Base-by-base conservation (phyloP, 768 basidiomycete species). In the Cystofilobasidium bisporidii region DNA sequence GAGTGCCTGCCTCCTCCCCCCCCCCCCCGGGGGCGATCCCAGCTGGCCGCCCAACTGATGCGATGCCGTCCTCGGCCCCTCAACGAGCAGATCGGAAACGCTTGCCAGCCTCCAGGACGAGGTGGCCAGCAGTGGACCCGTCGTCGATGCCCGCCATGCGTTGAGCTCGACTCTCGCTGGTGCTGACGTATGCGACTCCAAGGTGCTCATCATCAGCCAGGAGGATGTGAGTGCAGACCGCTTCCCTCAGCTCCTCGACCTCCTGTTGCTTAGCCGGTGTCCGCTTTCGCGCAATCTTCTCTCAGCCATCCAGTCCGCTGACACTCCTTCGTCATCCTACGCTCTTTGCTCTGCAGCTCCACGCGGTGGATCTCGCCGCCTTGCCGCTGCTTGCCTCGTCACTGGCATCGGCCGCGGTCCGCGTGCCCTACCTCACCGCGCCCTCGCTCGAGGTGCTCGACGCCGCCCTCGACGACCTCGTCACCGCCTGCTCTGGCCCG, bases 171-270 rank as follows among this genome's bases (percentile, higher is more conserved):
- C 45, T 8, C 24, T 66, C 14, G 18, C 18, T 6, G 47, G 47
- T 5, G n/a, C 12, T 9, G 43, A 58, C 17, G 20, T 60, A 3
- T 66, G 65, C 45, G 8, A 11, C 11, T 41, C 43, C 30, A 41
- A 38, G 33, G 65, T 66, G 20, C 65, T 66, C 32, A 59, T 66
- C 45, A 66, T 66, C 58, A 58, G 58, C 26, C 58, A 60, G 38
- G 58, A 66, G 58, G 58, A 47, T 30, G 65, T 66, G 28, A 45
- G 65, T 66, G 11, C 30, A 5, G 9, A 9, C 50, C 40, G 12
- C 41, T 59, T 32, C 15, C 38, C 22, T 18, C 26, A 24, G 24
- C 43, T 18, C 59, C 20, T 22, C 24, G 3, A 41, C 11, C 32
- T n/a, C n/a, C n/a, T n/a, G n/a, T n/a, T n/a, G n/a, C n/a, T n/a